Base-by-base conservation (phyloP, 768 basidiomycete genomes). In the Psilocybe azurescens region DNA sequence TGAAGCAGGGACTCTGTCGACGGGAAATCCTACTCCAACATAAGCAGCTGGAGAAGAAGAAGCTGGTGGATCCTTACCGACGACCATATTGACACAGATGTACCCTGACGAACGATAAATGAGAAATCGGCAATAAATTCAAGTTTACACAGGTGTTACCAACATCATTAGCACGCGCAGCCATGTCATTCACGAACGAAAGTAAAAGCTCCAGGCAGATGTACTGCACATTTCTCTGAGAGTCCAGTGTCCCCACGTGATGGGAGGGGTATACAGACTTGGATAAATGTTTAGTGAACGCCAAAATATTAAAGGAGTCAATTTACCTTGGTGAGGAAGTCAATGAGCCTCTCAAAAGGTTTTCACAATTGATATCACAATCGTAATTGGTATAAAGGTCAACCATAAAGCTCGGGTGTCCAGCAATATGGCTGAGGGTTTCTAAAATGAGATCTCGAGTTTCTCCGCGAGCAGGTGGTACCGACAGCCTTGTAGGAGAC, bases 341-440 rank as follows among this genome's bases (percentile, higher is more conserved):
- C 92, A 61, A 96, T 79, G 20, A 98, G 77, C 14, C 93, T 83
- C 72, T 99, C 96, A 67, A 96, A 59, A 99, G 76, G 73, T 99
- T 97, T 78, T 99, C 97, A 73, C 94, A 95, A 70, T 98, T 97
- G 65, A 91, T 88, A 70, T 97, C 95, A 70, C 95, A 98, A 72
- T 99, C 97, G 74, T 98, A 99, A 74, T 99, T 99, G 58, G 88
- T 84, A 78, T 94, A 99, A 13, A 97, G 79, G 69, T 99, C 95
- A 50, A 97, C 93, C 91, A 97, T 94, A 78, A 97, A 96, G 71
- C 89, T 93, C 2, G 93, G 87, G 68, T 91, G 88, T 2, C 90
- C 82, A 14, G 93, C 89, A 48, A 96, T 85, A 57, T 93, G 90
- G 57, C 84, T 85, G 28, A 99, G 78, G 4, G 91, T 91, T 74